Evolutionary conservation across 176 grass and related monocot species (phyloP).

Genomic region (Tillandsia leiboldiana): DNA sequence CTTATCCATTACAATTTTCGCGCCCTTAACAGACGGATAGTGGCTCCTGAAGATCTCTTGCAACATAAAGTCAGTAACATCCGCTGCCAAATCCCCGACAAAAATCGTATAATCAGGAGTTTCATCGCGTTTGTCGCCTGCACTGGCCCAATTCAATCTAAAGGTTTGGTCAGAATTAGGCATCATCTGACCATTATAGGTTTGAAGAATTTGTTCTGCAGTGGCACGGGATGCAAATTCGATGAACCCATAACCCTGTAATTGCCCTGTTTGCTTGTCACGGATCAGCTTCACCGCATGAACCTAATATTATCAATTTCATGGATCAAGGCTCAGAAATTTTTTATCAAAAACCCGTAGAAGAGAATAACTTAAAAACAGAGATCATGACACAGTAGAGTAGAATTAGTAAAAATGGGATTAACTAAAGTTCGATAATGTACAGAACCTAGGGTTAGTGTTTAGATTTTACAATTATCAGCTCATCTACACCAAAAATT

Average conservation of each 20-base stretch:
- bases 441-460: no score
- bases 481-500: neutral
- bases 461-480: neutral
- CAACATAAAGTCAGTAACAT: conserved; percentile 89
- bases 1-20: conserved; percentile 94
- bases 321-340: neutral
- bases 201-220: conserved; percentile 70
- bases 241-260: conserved; percentile 91
- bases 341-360: neutral
- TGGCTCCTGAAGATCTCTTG: conserved; percentile 83
- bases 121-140: conserved; percentile 90
- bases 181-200: conserved; percentile 83
- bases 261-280: conserved; percentile 65
- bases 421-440: neutral
- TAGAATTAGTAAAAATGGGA: neutral
- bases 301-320: conserved; percentile 31
- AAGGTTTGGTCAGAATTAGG: conserved; percentile 65
- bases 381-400: neutral
- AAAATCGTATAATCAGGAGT: conserved; percentile 80
- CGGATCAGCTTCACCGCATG: conserved; percentile 78
- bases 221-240: conserved; percentile 63
- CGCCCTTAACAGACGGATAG: conserved; percentile 85
- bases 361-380: neutral
- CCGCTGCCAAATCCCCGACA: conserved; percentile 84
- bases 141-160: conserved; percentile 86